Evolutionary conservation across 2,329 filamentous ascomycete genomes (phyloP).

Genomic region (Penicillium occitanis): DNA sequence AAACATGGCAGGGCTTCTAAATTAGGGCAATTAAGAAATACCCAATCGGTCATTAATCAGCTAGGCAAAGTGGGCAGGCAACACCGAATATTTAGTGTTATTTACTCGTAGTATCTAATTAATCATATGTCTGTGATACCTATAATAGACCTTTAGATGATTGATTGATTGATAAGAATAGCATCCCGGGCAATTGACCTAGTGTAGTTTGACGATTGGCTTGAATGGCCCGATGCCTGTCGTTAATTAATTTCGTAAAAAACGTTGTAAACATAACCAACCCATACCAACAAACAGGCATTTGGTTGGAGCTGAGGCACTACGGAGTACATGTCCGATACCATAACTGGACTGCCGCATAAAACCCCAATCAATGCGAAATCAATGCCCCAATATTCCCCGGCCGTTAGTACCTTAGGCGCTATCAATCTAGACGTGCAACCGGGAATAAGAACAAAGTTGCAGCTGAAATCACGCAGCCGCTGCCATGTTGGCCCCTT

Average conservation of each 20-base stretch:
- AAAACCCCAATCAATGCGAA: neutral
- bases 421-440: neutral
- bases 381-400: neutral
- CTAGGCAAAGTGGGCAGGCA: neutral
- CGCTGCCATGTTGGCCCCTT: neutral
- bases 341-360: neutral
- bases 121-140: neutral
- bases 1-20: neutral
- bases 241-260: neutral
- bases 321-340: neutral
- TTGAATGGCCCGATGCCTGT: neutral
- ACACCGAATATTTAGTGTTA: neutral
- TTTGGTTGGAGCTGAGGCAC: neutral
- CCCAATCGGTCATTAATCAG: neutral
- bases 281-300: neutral
- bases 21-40: neutral
- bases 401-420: neutral
- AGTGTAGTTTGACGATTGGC: neutral
- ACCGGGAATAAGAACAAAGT: conserved; percentile 5
- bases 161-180: neutral
- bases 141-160: neutral
- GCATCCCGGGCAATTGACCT: neutral
- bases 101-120: neutral
- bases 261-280: neutral
- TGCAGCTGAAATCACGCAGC: neutral